Percentiles rank a stretch among this genome's conserved stretches.
Evolutionary conservation across 1,139 yeast genomes (phyloP).

Genomic region (Saccharomyces pastorianus): DNA sequence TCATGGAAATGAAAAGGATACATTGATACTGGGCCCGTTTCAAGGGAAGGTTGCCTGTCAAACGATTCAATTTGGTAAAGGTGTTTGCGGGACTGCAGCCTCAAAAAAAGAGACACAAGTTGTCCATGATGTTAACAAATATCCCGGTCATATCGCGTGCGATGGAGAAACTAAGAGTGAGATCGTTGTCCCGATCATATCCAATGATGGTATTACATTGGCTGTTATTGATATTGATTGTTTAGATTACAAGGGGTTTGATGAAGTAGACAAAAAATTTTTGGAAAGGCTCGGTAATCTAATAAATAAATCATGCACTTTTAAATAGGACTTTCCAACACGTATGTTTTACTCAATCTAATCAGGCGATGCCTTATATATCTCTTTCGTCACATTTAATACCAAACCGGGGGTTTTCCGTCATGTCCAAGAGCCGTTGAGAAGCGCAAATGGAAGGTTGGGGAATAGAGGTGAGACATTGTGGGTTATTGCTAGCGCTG

Average conservation of each 20-base stretch:
- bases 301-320: conserved; percentile 38
- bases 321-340: neutral
- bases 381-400: neutral
- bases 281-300: conserved; percentile 52
- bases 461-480: neutral
- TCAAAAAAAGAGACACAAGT: conserved; percentile 49
- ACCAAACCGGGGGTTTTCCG: neutral
- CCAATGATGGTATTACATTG: conserved; percentile 36
- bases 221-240: conserved; percentile 92
- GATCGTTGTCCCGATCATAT: conserved; percentile 75
- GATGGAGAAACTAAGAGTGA: conserved; percentile 93
- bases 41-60: conserved; percentile 98
- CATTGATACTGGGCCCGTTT: conserved; percentile 79
- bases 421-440: neutral
- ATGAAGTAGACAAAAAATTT: conserved; percentile 47
- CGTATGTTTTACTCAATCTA: neutral
- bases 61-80: conserved; percentile 62
- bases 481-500: neutral
- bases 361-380: neutral
- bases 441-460: neutral
- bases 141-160: conserved; percentile 94
- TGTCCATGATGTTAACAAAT: conserved; percentile 66
- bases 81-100: conserved; percentile 91
- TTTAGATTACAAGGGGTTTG: conserved; percentile 54
- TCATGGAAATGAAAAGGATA: conserved; percentile 28